Conservation (phyloP, 176 grass and related monocot genomes). For the Carex pumila region DNA sequence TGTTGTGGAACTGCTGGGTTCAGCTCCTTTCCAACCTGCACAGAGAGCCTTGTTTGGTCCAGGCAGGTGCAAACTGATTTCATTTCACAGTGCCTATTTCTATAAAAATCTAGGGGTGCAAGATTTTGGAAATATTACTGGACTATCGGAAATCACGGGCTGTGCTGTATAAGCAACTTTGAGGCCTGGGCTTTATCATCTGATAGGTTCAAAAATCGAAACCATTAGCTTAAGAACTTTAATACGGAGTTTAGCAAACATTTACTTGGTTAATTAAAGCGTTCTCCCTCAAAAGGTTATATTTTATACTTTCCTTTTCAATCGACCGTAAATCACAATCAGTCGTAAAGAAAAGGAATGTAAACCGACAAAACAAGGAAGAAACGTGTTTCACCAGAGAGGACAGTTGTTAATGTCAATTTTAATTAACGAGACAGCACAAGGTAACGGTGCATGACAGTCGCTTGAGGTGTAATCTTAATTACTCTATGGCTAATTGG, state of each 20-base stretch:
- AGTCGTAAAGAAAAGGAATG: background rate
- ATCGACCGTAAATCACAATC: background rate
- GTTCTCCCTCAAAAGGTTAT: background rate
- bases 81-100: background rate
- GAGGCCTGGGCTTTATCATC: background rate
- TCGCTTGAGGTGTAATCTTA: background rate
- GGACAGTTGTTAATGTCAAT: background rate
- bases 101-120: no score
- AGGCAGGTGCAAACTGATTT: background rate
- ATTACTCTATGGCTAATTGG: background rate
- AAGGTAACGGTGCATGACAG: slow-evolving; percentile 4
- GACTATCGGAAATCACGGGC: background rate
- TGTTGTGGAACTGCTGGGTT: background rate
- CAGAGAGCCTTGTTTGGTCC: background rate
- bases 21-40: background rate
- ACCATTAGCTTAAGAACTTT: background rate
- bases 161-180: background rate
- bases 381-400: background rate
- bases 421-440: background rate
- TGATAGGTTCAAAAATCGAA: background rate
- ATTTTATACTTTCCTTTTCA: background rate
- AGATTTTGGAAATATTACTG: background rate
- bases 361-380: background rate
- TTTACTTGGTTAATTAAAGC: background rate
- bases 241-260: background rate